Percentiles rank a stretch among this genome's conserved stretches.
Evolutionary conservation across 225 moss, liverwort and hornwort genomes (phyloP).

Genomic region (Marchantia paleacea): DNA sequence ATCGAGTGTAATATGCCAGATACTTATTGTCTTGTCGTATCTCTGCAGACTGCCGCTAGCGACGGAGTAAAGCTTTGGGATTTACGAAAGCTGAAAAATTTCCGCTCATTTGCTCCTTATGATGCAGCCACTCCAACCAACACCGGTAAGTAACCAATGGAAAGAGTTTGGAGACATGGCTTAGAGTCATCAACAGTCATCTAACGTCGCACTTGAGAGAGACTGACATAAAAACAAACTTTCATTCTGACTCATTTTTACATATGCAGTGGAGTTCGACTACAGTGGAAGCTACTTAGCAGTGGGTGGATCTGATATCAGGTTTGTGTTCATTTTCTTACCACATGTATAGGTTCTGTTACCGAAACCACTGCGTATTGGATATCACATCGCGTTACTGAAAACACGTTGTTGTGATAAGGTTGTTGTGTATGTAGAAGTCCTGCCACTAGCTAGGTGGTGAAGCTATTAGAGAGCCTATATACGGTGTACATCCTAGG

Average conservation of each 20-base stretch:
- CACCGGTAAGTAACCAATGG: slow-evolving; percentile 46
- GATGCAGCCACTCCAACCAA: slow-evolving; percentile 80
- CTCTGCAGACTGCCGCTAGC: slow-evolving; percentile 72
- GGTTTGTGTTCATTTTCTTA: slow-evolving; percentile 36
- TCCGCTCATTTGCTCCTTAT: slow-evolving; percentile 89
- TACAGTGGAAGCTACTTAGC: slow-evolving; percentile 98
- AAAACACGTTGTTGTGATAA: too few species aligned
- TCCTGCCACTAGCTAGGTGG: too few species aligned
- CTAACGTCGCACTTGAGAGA: too few species aligned
- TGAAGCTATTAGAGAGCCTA: too few species aligned
- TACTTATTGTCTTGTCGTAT: neutral
- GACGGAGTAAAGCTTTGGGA: slow-evolving; percentile 99
- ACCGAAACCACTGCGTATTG: too few species aligned
- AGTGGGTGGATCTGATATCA: slow-evolving; percentile 91
- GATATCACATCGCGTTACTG: too few species aligned
- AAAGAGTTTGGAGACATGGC: neutral
- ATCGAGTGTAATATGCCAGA: neutral
- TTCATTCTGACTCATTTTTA: slow-evolving; percentile 21
- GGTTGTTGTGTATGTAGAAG: too few species aligned
- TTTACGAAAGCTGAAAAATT: slow-evolving; percentile 93
- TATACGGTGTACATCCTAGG: too few species aligned
- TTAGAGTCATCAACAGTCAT: neutral
- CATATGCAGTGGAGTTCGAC: slow-evolving; percentile 86
- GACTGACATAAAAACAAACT: too few species aligned
- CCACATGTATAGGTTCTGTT: too few species aligned